These are phyloP conservation scores for Fusarium sp. DNA, from an alignment of 2,329 filamentous ascomycete genomes.

Conservation along the genomic window DNA sequence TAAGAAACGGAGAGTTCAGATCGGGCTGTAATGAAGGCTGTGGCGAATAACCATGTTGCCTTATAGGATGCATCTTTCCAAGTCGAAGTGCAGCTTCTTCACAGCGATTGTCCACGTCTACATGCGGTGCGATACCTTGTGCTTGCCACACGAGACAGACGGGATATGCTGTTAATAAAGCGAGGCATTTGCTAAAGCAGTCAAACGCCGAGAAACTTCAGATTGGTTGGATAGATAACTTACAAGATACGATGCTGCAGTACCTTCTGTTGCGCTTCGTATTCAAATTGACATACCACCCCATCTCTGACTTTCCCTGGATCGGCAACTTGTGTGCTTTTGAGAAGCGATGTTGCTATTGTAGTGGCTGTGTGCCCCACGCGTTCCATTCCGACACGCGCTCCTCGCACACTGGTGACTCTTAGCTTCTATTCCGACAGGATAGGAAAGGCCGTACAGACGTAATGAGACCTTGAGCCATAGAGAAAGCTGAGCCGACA, in stretches of 20 bases:
- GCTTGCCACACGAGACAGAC: neutral
- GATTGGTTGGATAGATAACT: neutral
- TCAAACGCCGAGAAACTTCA: neutral
- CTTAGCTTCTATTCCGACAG: neutral
- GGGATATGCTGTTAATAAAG: neutral
- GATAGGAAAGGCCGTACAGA: neutral
- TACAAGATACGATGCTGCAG: neutral
- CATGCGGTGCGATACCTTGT: neutral
- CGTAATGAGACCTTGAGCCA: conserved; percentile 1
- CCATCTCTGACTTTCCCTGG: too few species aligned
- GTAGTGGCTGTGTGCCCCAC: neutral
- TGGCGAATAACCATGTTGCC: rapidly evolving
- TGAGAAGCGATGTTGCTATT: neutral
- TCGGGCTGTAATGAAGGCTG: too few species aligned
- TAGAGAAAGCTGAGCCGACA: neutral
- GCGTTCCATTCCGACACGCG: conserved; percentile 1
- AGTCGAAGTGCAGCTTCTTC: neutral
- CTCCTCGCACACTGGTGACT: neutral
- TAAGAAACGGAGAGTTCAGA: too few species aligned
- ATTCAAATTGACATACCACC: neutral
- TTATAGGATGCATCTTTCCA: neutral
- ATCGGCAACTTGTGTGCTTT: neutral
- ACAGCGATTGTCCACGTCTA: neutral
- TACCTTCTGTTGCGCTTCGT: neutral
- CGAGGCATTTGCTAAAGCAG: neutral